phyloP scores from a whole-genome alignment of 1,139 yeast species.

The Debaryomyces nepalensis region DNA sequence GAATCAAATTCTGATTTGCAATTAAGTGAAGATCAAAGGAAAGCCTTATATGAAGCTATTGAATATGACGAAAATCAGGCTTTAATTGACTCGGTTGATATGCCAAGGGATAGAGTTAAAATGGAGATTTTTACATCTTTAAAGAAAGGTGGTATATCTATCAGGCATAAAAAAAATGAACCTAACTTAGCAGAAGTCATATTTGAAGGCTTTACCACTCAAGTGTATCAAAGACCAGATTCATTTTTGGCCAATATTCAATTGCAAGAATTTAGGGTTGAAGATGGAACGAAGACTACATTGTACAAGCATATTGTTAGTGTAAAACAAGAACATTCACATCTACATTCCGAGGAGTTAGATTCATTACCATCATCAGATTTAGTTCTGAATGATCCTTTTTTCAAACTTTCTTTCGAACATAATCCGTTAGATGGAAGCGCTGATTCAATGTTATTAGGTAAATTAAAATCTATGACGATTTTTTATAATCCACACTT shows the following conservation, averaged over 20 bases:
- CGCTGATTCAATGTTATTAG: constrained; percentile 78
- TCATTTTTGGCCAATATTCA: constrained; percentile 75
- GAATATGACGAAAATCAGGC: constrained; percentile 80
- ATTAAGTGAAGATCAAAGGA: constrained; percentile 63
- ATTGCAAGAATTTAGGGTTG: constrained; percentile 79
- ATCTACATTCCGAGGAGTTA: constrained; percentile 24
- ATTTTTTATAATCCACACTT: constrained; percentile 84
- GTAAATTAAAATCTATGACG: constrained; percentile 84
- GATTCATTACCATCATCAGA: constrained; percentile 15
- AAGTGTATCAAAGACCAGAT: constrained; percentile 76
- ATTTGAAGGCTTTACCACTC: constrained; percentile 82
- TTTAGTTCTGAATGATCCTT: constrained; percentile 52
- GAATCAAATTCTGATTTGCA: constrained; percentile 39
- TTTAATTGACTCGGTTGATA: constrained; percentile 55
- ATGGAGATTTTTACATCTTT: constrained; percentile 70
- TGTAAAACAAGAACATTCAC: constrained; percentile 63
- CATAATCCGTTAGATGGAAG: constrained; percentile 80
- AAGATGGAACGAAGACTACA: constrained; percentile 79
- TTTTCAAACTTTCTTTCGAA: constrained; percentile 83
- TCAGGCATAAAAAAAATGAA: constrained; percentile 46
- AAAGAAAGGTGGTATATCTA: constrained; percentile 75
- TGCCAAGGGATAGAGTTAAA: constrained; percentile 76
- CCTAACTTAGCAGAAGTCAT: constrained; percentile 72
- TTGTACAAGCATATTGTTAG: constrained; percentile 87
- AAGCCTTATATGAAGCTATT: constrained; percentile 91